Evolutionary conservation across 805 yeast species (phyloP).

Genomic region (Candida suzukii): DNA sequence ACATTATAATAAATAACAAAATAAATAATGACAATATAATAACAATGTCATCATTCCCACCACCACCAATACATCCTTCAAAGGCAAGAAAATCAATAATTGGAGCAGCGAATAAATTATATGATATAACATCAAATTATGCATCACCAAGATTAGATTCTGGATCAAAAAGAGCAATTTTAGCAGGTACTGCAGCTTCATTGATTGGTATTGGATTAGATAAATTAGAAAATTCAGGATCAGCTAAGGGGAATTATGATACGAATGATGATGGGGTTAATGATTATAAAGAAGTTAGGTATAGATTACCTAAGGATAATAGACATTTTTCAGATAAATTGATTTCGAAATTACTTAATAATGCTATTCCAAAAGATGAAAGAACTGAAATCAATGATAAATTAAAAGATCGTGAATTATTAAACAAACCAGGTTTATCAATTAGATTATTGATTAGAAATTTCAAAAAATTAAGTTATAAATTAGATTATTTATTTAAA

Average conservation of each 20-base stretch:
- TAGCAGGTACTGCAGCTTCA: constrained; percentile 38
- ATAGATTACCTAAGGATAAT: too few species aligned
- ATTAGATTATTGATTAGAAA: constrained; percentile 49
- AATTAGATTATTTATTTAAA: constrained; percentile 49
- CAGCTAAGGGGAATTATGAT: constrained; percentile 6
- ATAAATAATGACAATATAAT: not conserved
- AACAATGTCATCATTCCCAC: not conserved
- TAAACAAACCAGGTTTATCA: constrained; percentile 46
- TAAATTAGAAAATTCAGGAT: constrained; percentile 17
- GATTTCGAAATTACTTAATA: constrained; percentile 45
- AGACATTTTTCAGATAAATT: constrained; percentile 58
- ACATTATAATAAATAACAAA: too few species aligned
- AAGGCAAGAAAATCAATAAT: constrained; percentile 11
- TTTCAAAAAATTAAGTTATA: constrained; percentile 47
- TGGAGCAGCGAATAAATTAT: constrained; percentile 15
- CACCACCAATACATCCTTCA: constrained; percentile 1
- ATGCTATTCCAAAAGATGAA: constrained; percentile 43
- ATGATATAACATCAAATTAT: constrained; percentile 16
- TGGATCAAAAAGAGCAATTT: constrained; percentile 22
- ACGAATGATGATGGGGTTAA: constrained; percentile 15
- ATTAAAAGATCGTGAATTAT: constrained; percentile 37
- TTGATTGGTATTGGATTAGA: constrained; percentile 38
- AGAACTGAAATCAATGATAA: constrained; percentile 31
- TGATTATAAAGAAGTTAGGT: too few species aligned
- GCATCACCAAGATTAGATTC: constrained; percentile 7